Base-by-base conservation (phyloP, 1,284 basidiomycete species). In the Cutaneotrichosporon cavernicola region DNA sequence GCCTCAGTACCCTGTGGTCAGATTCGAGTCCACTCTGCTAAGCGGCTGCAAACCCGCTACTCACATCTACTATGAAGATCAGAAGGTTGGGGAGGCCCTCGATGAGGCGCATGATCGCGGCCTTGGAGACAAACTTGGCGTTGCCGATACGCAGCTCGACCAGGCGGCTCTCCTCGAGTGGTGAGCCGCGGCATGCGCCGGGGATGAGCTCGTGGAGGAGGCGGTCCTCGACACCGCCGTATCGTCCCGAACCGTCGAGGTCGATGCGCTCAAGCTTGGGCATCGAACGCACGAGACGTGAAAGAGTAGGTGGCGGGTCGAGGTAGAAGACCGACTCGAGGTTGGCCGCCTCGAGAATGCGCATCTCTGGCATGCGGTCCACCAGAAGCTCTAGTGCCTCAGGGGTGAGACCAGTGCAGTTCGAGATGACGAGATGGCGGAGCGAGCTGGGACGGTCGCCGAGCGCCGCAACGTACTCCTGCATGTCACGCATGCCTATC, bases 301-400 rank as follows among this genome's bases (percentile, higher is more conserved):
- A 58, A 8, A 65, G 61, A 5, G 57, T 61, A 40, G 63, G 61
- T 34, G 67, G 67, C n/a, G 67, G 67, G 51, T 68, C 63, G 49
- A 64, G 57, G 52, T 68, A 65, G 68, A 72, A 72, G 4, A 71
- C 61, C 9, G 62, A 47, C 40, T 64, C 63, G 10, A 97, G 78
- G 3, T 90, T 90, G 2, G 90, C 90, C 63, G 96, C 77, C 80
- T 97, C 93, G 43, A 97, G 81, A 60, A 87, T 85, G 73, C 90
- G 88, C n/a, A 97, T 83, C 57, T 83, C 76, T 0, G 93, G 92
- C 8, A 93, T 83, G 11, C 87, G 83, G 73, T 87, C 79, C 6
- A 89, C 87, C 30, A 97, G 82, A 71, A 89, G 86, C 7, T 86
- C 83, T 72, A 90, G 89, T 4, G 88, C 88, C 36, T 82, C 82